phyloP scores from a whole-genome alignment of 371 early-diverging fungal species.

The Mucor mucedo region DNA sequence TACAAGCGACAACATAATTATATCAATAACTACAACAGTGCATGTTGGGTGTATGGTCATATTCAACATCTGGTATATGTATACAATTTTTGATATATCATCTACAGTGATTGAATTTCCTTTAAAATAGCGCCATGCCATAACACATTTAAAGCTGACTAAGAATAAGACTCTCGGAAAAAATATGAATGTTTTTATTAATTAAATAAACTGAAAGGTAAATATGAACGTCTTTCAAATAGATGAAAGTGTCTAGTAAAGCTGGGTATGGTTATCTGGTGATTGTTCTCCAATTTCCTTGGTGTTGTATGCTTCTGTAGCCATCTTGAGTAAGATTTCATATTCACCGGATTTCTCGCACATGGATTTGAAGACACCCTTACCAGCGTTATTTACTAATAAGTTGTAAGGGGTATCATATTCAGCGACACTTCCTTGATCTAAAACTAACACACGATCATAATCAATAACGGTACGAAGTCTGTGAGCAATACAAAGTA shows the following conservation, averaged over 20 bases:
- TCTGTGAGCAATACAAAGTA: slow-evolving; percentile 82
- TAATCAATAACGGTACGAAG: slow-evolving; percentile 90
- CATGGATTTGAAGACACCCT: slow-evolving; percentile 66
- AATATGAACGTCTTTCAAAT: too few species aligned
- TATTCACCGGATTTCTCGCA: slow-evolving; percentile 74
- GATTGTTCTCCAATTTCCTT: background rate
- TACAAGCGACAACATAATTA: too few species aligned
- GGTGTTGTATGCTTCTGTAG: slow-evolving; percentile 20
- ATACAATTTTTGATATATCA: too few species aligned
- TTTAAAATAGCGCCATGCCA: too few species aligned
- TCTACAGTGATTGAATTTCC: too few species aligned
- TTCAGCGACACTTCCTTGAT: slow-evolving; percentile 81
- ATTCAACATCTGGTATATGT: too few species aligned
- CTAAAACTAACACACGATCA: slow-evolving; percentile 84
- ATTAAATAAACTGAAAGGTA: too few species aligned
- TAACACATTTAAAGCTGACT: too few species aligned
- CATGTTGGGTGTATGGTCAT: too few species aligned
- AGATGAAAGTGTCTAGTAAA: slow-evolving; percentile 8
- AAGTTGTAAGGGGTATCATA: slow-evolving; percentile 72
- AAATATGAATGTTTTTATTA: too few species aligned
- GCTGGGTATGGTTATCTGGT: slow-evolving; percentile 12
- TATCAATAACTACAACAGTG: too few species aligned
- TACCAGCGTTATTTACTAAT: slow-evolving; percentile 44
- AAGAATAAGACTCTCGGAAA: too few species aligned
- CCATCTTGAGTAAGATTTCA: slow-evolving; percentile 41